Conservation (phyloP, 1,139 yeast species). For the Candida tropicalis region DNA sequence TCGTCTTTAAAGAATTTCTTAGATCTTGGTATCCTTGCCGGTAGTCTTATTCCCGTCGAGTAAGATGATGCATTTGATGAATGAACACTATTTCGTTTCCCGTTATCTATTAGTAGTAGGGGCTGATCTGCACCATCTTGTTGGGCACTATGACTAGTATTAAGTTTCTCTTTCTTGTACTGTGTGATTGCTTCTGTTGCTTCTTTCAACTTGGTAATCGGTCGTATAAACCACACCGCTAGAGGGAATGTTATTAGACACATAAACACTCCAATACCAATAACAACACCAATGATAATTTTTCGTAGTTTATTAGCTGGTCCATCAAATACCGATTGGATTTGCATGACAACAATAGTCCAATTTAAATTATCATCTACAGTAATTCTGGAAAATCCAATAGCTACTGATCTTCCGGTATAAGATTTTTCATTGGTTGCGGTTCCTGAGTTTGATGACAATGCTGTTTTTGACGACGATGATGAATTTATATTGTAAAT, state of each 20-base stretch:
- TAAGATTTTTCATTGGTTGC: conserved; percentile 47
- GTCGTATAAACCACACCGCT: conserved; percentile 84
- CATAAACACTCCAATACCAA: conserved; percentile 79
- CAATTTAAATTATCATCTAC: conserved; percentile 52
- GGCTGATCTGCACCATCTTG: neutral
- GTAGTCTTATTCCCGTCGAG: conserved; percentile 45
- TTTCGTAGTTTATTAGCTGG: conserved; percentile 66
- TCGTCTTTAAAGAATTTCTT: conserved; percentile 77
- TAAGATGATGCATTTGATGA: conserved; percentile 37
- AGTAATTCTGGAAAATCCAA: conserved; percentile 67
- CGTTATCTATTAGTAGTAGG: conserved; percentile 3
- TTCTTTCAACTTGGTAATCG: conserved; percentile 76
- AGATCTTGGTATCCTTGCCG: conserved; percentile 57
- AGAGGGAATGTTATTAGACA: conserved; percentile 76
- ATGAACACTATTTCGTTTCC: conserved; percentile 29
- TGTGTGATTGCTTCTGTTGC: conserved; percentile 72
- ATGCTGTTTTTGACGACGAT: conserved; percentile 43
- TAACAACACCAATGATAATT: conserved; percentile 75
- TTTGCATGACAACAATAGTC: conserved; percentile 78
- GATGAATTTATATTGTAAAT: conserved; percentile 33
- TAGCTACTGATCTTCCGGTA: conserved; percentile 53
- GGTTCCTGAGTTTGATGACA: conserved; percentile 48
- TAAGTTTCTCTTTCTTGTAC: conserved; percentile 31
- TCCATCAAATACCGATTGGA: conserved; percentile 56
- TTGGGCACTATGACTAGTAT: conserved; percentile 4